Conservation (phyloP, 768 basidiomycete genomes). For the Pisolithus tinctorius region DNA sequence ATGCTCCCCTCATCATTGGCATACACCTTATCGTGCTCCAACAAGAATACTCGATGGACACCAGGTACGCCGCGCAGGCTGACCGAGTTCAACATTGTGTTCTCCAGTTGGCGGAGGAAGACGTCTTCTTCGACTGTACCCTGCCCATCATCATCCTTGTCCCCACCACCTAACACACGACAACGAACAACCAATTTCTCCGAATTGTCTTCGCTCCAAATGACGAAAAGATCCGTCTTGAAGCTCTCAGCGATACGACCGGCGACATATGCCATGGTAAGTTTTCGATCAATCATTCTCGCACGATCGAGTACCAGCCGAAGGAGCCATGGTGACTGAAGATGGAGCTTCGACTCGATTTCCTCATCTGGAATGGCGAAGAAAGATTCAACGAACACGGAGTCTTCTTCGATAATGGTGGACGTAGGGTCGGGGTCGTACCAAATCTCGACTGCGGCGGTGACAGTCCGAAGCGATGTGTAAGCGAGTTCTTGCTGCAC, state of each 20-base stretch:
- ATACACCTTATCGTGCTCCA: conserved; percentile 74
- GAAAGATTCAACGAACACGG: conserved; percentile 95
- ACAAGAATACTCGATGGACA: conserved; percentile 90
- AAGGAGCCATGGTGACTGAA: conserved; percentile 95
- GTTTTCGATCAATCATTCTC: conserved; percentile 95
- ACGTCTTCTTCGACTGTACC: conserved; percentile 85
- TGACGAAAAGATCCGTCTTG: conserved; percentile 93
- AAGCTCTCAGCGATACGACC: conserved; percentile 91
- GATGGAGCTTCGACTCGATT: conserved; percentile 81
- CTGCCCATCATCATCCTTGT: conserved; percentile 80
- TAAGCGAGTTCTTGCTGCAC: conserved; percentile 92
- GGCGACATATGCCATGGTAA: conserved; percentile 93
- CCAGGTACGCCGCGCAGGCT: conserved; percentile 88
- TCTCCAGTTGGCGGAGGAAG: conserved; percentile 93
- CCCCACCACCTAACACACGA: conserved; percentile 77
- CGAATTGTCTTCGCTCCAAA: conserved; percentile 98
- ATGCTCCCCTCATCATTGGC: conserved; percentile 62
- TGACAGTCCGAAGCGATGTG: conserved; percentile 90
- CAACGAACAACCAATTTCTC: conserved; percentile 97
- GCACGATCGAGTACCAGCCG: conserved; percentile 95
- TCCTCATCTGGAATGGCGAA: conserved; percentile 99
- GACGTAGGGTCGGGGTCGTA: conserved; percentile 90
- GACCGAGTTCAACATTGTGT: conserved; percentile 94
- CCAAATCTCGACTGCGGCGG: conserved; percentile 94
- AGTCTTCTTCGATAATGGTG: conserved; percentile 95